phyloP scores from a whole-genome alignment of 257 asterid genomes.

The Scutellaria baicalensis region DNA sequence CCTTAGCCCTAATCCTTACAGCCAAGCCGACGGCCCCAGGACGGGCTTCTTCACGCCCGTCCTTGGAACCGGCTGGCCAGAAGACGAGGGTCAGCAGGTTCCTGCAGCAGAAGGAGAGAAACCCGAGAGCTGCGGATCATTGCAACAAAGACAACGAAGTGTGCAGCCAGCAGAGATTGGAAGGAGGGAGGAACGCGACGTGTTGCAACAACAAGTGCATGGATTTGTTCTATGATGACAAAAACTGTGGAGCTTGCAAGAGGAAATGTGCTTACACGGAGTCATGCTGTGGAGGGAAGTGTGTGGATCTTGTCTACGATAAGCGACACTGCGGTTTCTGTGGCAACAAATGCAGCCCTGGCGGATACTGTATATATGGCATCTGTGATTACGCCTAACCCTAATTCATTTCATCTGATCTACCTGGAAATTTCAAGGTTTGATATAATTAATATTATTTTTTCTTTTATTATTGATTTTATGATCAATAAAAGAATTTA shows the following conservation, averaged over 20 bases:
- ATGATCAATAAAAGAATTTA: not conserved
- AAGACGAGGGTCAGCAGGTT: slow-evolving; percentile 37
- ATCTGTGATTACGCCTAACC: slow-evolving; percentile 51
- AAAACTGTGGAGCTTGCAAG: slow-evolving; percentile 65
- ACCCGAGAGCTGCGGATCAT: slow-evolving; percentile 57
- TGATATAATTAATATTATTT: not conserved
- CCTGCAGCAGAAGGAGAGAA: slow-evolving; percentile 29
- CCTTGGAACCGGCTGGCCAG: not conserved
- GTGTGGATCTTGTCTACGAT: slow-evolving; percentile 45
- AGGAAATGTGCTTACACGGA: slow-evolving; percentile 39
- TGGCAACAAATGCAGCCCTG: slow-evolving; percentile 37
- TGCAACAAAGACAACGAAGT: slow-evolving; percentile 42
- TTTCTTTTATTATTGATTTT: not conserved
- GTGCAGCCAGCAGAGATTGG: slow-evolving; percentile 21
- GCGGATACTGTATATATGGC: slow-evolving; percentile 50
- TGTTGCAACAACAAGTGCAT: slow-evolving; percentile 65
- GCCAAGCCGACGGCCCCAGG: not conserved
- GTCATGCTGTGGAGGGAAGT: slow-evolving; percentile 54
- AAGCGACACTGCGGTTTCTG: slow-evolving; percentile 58
- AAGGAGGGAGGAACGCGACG: slow-evolving; percentile 44
- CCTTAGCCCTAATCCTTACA: slow-evolving; percentile 33
- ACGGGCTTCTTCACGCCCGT: not conserved
- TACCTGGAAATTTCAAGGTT: not conserved
- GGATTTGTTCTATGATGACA: slow-evolving; percentile 33
- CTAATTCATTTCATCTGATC: not conserved